Evolutionary conservation across 768 basidiomycete species (phyloP).

Genomic region (Psilocybe cubensis): DNA sequence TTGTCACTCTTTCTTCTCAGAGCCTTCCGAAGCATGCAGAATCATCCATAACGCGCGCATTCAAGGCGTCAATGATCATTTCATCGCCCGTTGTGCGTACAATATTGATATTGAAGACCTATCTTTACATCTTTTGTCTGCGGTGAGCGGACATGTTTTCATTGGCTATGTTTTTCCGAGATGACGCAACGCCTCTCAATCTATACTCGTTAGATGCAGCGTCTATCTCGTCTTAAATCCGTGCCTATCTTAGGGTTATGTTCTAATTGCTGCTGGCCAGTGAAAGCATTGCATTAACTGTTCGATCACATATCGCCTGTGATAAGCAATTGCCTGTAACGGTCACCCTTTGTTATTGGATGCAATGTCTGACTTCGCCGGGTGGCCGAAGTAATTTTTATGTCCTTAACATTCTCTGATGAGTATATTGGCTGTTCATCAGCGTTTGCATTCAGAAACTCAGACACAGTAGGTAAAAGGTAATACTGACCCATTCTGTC

Average conservation of each 20-base stretch:
- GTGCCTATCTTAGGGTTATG: background rate
- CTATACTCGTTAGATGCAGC: background rate
- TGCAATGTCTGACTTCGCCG: conserved; percentile 11
- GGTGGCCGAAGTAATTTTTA: conserved; percentile 12
- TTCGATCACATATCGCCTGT: conserved; percentile 10
- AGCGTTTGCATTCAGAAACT: background rate
- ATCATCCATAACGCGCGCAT: background rate
- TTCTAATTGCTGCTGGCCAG: background rate
- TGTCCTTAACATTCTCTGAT: conserved; percentile 7
- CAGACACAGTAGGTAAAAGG: conserved; percentile 1
- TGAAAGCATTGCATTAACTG: conserved; percentile 9
- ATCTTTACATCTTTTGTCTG: background rate
- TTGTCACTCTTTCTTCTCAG: conserved; percentile 2
- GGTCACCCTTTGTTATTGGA: conserved; percentile 2
- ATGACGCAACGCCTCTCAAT: background rate
- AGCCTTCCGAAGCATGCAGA: background rate
- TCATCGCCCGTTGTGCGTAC: background rate
- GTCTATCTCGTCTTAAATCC: background rate
- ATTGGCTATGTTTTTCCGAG: background rate
- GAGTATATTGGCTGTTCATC: conserved; percentile 5
- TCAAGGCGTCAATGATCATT: conserved; percentile 5
- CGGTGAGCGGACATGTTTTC: conserved; percentile 7
- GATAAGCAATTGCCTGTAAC: conserved; percentile 13
- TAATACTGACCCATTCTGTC: conserved; percentile 15
- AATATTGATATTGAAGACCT: background rate